Conservation (phyloP, 257 asterid genomes). For the Verbena officinalis region DNA sequence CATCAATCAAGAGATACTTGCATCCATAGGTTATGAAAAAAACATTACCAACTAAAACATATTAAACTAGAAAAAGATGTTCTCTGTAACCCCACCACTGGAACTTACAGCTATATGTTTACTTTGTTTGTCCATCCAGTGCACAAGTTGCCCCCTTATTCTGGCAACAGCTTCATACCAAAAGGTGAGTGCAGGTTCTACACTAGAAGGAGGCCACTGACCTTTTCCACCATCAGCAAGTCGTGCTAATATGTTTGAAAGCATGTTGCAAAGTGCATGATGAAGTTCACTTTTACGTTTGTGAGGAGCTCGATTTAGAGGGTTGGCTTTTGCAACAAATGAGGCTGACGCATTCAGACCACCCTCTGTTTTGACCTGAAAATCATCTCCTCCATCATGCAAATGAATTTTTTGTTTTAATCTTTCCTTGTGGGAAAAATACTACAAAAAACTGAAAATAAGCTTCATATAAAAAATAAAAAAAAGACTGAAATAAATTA, state of each 20-base stretch:
- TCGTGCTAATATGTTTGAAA: conserved; percentile 93
- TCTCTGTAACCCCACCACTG: conserved; percentile 15
- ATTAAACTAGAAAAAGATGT: conserved; percentile 14
- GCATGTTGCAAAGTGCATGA: conserved; percentile 99
- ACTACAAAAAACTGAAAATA: too few species aligned
- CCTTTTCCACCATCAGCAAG: conserved; percentile 96
- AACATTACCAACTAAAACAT: conserved; percentile 19
- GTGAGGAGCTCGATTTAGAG: conserved; percentile 93
- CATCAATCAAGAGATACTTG: conserved; percentile 1
- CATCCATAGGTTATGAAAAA: conserved; percentile 18
- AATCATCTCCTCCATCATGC: conserved; percentile 40
- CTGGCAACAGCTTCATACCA: conserved; percentile 99
- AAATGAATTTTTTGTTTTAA: too few species aligned
- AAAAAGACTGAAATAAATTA: too few species aligned
- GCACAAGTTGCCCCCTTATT: conserved; percentile 83
- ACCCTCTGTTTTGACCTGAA: conserved; percentile 96
- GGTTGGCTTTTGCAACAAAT: conserved; percentile 98
- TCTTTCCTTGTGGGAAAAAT: too few species aligned
- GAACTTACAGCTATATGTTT: conserved; percentile 91
- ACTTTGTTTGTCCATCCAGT: conserved; percentile 99
- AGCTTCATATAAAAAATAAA: too few species aligned
- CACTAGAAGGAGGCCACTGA: conserved; percentile 97
- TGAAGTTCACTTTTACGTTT: conserved; percentile 96
- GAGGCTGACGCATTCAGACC: conserved; percentile 98
- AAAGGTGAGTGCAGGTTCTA: conserved; percentile 92